Conservation (phyloP, 805 yeast genomes). For the Martiniozyma abietophila region DNA sequence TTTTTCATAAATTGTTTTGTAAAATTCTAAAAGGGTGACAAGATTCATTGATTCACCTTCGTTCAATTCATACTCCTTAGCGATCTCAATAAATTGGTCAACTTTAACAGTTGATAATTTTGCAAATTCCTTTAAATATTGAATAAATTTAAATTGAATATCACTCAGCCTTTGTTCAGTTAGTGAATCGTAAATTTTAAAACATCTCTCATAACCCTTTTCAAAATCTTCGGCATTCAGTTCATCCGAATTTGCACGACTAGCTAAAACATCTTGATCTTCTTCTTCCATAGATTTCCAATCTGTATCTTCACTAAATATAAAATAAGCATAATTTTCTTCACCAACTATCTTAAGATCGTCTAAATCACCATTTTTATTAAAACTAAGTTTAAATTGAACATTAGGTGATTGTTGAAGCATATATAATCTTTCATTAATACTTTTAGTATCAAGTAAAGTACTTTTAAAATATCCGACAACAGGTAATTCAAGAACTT, state of each 20-base stretch:
- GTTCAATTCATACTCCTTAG: conserved; percentile 16
- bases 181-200: conserved; percentile 10
- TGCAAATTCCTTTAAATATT: conserved; percentile 12
- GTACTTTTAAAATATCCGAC: conserved; percentile 21
- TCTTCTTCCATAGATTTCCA: conserved; percentile 15
- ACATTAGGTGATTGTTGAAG: conserved; percentile 31
- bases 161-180: conserved; percentile 12
- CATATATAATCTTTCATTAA: conserved; percentile 22
- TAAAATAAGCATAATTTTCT: conserved; percentile 27
- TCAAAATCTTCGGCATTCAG: conserved; percentile 4
- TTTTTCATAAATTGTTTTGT: conserved; percentile 11
- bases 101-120: conserved; percentile 8
- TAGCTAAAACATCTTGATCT: conserved; percentile 20
- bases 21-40: conserved; percentile 13
- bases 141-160: conserved; percentile 11
- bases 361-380: conserved; percentile 12
- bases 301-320: conserved; percentile 20
- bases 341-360: conserved; percentile 22
- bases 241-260: conserved; percentile 5
- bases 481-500: conserved; percentile 29
- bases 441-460: background rate
- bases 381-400: conserved; percentile 27
- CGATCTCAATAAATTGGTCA: conserved; percentile 10
- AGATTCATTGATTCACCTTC: conserved; percentile 14
- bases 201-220: conserved; percentile 10